These are phyloP conservation scores for Gamarada debralockiae DNA, from an alignment of 495 filamentous ascomycete species.

Conservation along the genomic window DNA sequence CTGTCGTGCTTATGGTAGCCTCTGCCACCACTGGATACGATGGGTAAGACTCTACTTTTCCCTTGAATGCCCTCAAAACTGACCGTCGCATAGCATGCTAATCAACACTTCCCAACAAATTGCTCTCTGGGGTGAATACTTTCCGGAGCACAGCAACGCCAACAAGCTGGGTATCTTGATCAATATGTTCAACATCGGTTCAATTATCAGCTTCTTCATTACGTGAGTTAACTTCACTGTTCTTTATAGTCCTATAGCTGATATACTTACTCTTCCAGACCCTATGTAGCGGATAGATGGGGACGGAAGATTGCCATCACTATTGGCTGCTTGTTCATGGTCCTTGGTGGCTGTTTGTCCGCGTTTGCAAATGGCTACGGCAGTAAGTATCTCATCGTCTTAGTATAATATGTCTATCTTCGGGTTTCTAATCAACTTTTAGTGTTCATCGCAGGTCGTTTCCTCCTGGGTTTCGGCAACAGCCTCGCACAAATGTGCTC, in stretches of 20 bases:
- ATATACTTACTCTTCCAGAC: slow-evolving; percentile 23
- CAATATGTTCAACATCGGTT: slow-evolving; percentile 36
- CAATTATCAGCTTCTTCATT: slow-evolving; percentile 45
- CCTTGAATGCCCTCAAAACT: slow-evolving; percentile 35
- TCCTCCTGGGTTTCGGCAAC: slow-evolving; percentile 45
- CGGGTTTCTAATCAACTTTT: too few species aligned
- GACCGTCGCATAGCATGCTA: slow-evolving; percentile 23
- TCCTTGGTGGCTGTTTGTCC: slow-evolving; percentile 43
- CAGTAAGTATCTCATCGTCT: slow-evolving; percentile 6
- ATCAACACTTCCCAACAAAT: slow-evolving; percentile 24
- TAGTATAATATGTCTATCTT: too few species aligned
- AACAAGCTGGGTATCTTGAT: slow-evolving; percentile 28
- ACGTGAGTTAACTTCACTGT: slow-evolving; percentile 24
- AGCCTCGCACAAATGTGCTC: slow-evolving; percentile 43
- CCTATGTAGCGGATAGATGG: slow-evolving; percentile 38
- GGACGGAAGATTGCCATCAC: slow-evolving; percentile 50
- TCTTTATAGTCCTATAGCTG: too few species aligned
- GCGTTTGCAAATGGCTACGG: slow-evolving; percentile 35
- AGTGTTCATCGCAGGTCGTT: slow-evolving; percentile 38
- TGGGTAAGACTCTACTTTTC: slow-evolving; percentile 21
- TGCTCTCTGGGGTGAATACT: slow-evolving; percentile 24
- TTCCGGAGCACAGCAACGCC: slow-evolving; percentile 25
- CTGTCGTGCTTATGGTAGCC: slow-evolving; percentile 28
- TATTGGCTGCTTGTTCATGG: slow-evolving; percentile 50
- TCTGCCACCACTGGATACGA: slow-evolving; percentile 31